Evolutionary conservation across 768 basidiomycete species (phyloP), one percentile per base, ranked within the genome.

Genomic region (Hemileccinum rubropunctum): DNA sequence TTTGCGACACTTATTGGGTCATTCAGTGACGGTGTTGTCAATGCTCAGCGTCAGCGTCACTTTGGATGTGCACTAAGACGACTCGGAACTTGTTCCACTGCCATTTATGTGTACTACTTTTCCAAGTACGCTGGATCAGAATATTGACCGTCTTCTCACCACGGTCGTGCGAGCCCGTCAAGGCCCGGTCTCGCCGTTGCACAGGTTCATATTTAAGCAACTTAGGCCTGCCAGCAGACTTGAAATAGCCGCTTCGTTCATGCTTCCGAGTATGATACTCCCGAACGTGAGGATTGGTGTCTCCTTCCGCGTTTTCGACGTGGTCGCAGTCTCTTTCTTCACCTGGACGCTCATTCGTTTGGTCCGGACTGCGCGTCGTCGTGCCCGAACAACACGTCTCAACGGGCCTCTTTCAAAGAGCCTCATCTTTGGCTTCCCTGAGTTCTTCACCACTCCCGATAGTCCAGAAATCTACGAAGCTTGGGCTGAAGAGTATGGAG

Each of bases 401-500:
- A 56, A 60, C 3, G 79, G 77, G 1, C 81, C 81, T 3, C 62
- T 63, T 2, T 70, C 69, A 37, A 59, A 56, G 27, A 79, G 71
- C 50, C 64, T 71, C 43, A 20, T 80, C 14, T 75, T 76, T 47
- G 81, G 81, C 14, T 68, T 48, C 27, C 60, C 59, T 20, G 60
- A 61, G 14, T 45, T 64, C 26, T 47, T 75, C 9, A 54, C 58
- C 30, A 56, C 63, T 8, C 52, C 64, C 0, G 63, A 66, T 0
- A 68, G 73, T 42, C 66, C 20, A 65, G 68, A 5, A 20, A 51
- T 70, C 74, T 76, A 73, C 47, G 78, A 79, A 46, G 48, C 62
- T 4, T 82, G 81, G 82, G 70, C 70, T 0, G 56, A 57, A 13
- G 53, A 75, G 44, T 78, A 79, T 36, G 82, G 82, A 1, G 52